phyloP scores from a whole-genome alignment of 129 eudicot genomes.

The Lactuca saligna region DNA sequence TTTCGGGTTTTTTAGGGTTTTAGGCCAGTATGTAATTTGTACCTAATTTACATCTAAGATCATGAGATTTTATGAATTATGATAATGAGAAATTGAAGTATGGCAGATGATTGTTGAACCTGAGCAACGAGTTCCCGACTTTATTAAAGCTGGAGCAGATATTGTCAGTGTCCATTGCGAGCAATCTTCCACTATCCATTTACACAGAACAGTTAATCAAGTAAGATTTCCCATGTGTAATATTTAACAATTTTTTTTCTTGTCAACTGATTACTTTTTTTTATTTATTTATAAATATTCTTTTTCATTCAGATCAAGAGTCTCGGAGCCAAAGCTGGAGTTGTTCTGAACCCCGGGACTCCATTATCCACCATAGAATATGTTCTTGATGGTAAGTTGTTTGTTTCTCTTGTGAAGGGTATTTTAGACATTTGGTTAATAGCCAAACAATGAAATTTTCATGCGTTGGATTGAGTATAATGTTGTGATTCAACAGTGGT shows the following conservation, averaged over 20 bases:
- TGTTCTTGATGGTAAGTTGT: slow-evolving; percentile 75
- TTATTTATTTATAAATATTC: background rate
- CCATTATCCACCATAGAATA: slow-evolving; percentile 79
- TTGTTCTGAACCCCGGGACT: slow-evolving; percentile 94
- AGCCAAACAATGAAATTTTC: background rate
- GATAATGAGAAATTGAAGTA: slow-evolving; percentile 34
- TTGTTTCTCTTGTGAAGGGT: background rate
- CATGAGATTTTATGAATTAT: too few species aligned
- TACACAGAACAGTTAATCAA: slow-evolving; percentile 87
- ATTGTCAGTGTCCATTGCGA: slow-evolving; percentile 97
- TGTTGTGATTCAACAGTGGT: slow-evolving; percentile 49
- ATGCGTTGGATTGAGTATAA: background rate
- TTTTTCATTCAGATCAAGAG: slow-evolving; percentile 60
- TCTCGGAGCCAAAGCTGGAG: slow-evolving; percentile 97
- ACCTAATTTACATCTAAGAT: too few species aligned
- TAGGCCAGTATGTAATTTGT: too few species aligned
- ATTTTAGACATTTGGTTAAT: slow-evolving; percentile 5
- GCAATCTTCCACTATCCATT: slow-evolving; percentile 94
- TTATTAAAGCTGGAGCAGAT: slow-evolving; percentile 98
- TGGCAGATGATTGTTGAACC: slow-evolving; percentile 99
- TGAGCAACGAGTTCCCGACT: slow-evolving; percentile 92
- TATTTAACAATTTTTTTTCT: background rate
- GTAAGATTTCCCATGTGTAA: slow-evolving; percentile 41
- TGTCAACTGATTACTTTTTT: slow-evolving; percentile 14
- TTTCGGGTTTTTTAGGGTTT: too few species aligned